Evolutionary conservation across 2,329 filamentous ascomycete species (phyloP).

Genomic region (Colletotrichum lentis): DNA sequence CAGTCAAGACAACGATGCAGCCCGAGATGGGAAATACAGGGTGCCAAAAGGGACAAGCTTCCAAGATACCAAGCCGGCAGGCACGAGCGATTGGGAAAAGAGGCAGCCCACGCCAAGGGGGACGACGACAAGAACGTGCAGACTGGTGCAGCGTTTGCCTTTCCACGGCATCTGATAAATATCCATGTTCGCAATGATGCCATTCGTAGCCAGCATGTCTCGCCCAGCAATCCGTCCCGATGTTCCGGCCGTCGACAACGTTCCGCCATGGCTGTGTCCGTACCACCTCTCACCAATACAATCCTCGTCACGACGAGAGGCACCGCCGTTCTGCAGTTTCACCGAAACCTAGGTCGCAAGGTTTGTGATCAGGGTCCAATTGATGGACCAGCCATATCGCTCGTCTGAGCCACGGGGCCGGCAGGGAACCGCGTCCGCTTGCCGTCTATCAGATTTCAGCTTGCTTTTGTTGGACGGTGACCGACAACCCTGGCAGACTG

Average conservation of each 20-base stretch:
- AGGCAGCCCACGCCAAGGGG: conserved; percentile 37
- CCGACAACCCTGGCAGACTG: not conserved
- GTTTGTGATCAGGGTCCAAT: conserved; percentile 13
- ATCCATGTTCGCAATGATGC: conserved; percentile 8
- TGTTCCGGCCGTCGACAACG: conserved; percentile 21
- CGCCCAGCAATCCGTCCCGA: conserved; percentile 20
- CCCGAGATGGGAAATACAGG: conserved; percentile 6
- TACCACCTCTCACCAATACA: conserved; percentile 19
- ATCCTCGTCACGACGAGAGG: not conserved
- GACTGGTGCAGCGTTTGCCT: conserved; percentile 2
- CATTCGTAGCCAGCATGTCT: conserved; percentile 22
- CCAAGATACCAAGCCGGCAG: conserved; percentile 38
- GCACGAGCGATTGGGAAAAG: conserved; percentile 34
- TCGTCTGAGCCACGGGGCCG: conserved; percentile 20
- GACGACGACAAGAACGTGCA: conserved; percentile 8
- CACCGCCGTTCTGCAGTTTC: conserved; percentile 29
- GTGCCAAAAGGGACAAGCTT: conserved; percentile 5
- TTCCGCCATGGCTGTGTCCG: conserved; percentile 20
- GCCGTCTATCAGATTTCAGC: conserved; percentile 27
- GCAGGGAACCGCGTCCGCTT: conserved; percentile 14
- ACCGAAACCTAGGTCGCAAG: conserved; percentile 30
- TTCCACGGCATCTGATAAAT: conserved; percentile 19
- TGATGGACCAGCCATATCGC: conserved; percentile 32
- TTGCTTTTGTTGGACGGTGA: not conserved
- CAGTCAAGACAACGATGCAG: conserved; percentile 23